Evolutionary conservation across 495 filamentous ascomycete genomes (phyloP), one percentile per base, ranked within the genome.

Genomic region (Podospora appendiculata): DNA sequence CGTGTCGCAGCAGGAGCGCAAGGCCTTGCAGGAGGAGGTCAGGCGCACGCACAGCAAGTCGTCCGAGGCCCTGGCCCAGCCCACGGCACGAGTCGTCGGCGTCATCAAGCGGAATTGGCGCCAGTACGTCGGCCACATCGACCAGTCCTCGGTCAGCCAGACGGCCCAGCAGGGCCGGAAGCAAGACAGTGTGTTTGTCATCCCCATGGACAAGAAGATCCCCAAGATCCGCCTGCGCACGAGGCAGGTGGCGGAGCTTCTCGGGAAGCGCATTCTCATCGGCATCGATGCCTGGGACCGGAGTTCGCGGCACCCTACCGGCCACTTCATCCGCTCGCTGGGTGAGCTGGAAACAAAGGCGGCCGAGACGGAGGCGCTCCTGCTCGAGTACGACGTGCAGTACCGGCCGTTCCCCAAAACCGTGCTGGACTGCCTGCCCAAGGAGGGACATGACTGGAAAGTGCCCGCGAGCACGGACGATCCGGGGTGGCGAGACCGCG

Each of bases 181-280:
- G 52, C 92, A 95, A 59, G 90, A 97, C 65, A 92, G 78, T 19
- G 88, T 98, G 10, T 97, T 98, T 63, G 75, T 98, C 5, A 79
- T 96, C 35, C 90, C 94, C 2, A 97, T 98, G 94, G 90, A 97
- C 68, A 97, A 94, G 71, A 82, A 87, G 47, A 87, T 98, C 25
- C 93, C 93, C 0, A 98, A 96, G 71, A 97, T 98, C 55, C 81
- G 91, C 52, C 74, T 98, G 43, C 85, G 89, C 19, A 97, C 93
- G 17, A 79, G 93, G 32, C 94, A 96, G 67, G 92, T 89, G 38
- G 79, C 80, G 8, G 89, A 93, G 57, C 75, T 98, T 3, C 61
- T 96, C 8, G 92, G 94, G 8, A 90, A 96, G 71, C 82, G 94
- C 42, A 86, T 98, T 53, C 73, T 98, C n/a, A 89, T 96, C 47